Conservation (phyloP, 257 asterid genomes). For the Agastache rugosa region DNA sequence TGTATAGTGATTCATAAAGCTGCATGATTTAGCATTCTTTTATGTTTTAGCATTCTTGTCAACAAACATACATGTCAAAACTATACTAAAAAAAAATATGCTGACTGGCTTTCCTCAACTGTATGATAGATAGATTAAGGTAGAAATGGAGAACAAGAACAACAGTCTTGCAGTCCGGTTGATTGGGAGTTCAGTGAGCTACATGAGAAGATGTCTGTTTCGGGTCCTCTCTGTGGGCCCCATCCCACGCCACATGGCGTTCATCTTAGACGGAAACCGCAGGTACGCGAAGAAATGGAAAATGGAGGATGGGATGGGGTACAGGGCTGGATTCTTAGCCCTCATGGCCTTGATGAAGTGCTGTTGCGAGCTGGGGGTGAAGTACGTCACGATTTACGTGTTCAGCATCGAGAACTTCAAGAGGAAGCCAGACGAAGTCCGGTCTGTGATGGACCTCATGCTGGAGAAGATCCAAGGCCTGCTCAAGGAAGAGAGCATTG, state of each 20-base stretch:
- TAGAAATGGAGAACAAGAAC: constrained; percentile 16
- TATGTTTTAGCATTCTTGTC: not conserved
- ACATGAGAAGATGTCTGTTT: constrained; percentile 56
- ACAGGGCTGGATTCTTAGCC: constrained; percentile 69
- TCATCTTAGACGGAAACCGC: constrained; percentile 80
- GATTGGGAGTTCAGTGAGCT: constrained; percentile 47
- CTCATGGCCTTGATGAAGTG: constrained; percentile 70
- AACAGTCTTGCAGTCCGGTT: constrained; percentile 41
- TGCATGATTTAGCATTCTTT: not conserved
- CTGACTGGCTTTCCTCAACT: not conserved
- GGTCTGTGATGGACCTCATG: constrained; percentile 72
- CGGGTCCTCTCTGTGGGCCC: constrained; percentile 63
- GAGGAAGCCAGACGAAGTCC: constrained; percentile 68
- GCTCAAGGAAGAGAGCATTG: constrained; percentile 58
- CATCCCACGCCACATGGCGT: constrained; percentile 68
- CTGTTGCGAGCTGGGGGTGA: constrained; percentile 71
- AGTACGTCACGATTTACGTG: constrained; percentile 61
- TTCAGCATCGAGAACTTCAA: constrained; percentile 90
- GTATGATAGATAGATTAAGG: not conserved
- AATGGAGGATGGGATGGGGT: constrained; percentile 61
- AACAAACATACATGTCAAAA: not conserved
- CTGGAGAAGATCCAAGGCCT: constrained; percentile 79
- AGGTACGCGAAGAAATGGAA: constrained; percentile 67
- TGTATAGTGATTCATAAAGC: not conserved
- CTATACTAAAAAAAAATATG: not conserved